A percentile compares a stretch with the other conserved stretches of the same genome.
Conservation (phyloP, 306 rosid species). For the Abrus precatorius region DNA sequence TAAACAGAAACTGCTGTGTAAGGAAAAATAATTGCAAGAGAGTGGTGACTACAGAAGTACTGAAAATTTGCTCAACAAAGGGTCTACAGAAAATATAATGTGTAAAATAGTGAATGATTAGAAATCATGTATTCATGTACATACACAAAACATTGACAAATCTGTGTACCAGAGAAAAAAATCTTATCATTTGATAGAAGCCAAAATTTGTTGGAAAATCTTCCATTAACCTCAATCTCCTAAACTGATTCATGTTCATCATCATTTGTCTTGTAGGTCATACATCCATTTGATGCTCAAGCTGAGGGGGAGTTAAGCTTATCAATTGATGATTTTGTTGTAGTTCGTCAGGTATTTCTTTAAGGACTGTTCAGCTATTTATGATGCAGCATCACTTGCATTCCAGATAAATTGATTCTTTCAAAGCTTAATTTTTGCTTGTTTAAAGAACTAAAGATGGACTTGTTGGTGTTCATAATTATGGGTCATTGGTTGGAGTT, state of each 20-base stretch:
- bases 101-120: background rate
- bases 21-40: no score
- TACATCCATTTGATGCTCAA: slow-evolving; percentile 93
- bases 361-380: slow-evolving; percentile 8
- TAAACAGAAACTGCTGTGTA: no score
- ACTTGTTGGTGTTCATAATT: background rate
- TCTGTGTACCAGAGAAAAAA: slow-evolving; percentile 8
- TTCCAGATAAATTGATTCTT: slow-evolving; percentile 6
- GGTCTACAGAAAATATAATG: background rate
- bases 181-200: background rate
- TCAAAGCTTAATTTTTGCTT: background rate
- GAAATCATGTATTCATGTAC: background rate
- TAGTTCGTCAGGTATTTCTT: slow-evolving; percentile 81
- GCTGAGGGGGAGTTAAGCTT: slow-evolving; percentile 86
- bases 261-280: slow-evolving; percentile 61
- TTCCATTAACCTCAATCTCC: slow-evolving; percentile 6
- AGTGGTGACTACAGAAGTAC: no score
- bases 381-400: slow-evolving; percentile 14
- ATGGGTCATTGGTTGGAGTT: slow-evolving; percentile 7
- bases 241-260: slow-evolving; percentile 31
- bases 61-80: background rate
- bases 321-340: slow-evolving; percentile 78
- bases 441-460: slow-evolving; percentile 4
- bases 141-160: slow-evolving; percentile 12
- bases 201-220: slow-evolving; percentile 26